A percentile compares a stretch with the other conserved stretches of the same genome.
Conservation (phyloP, 345 rosid species). For the Bruguiera gymnorhiza region DNA sequence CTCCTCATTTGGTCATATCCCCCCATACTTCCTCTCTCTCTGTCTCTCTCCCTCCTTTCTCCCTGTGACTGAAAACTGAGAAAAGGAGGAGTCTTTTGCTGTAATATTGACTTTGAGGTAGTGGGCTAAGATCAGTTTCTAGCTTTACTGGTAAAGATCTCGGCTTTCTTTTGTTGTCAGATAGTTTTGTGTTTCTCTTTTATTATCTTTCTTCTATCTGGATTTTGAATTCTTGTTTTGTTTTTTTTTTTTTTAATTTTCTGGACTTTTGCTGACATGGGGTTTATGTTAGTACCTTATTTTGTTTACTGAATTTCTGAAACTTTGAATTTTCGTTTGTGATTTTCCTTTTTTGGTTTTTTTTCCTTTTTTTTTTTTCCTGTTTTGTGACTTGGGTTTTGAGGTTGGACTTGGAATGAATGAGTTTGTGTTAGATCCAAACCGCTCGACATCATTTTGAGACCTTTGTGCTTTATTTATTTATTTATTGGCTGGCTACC, state of each 20-base stretch:
- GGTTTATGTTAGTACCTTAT: not conserved
- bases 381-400: slow-evolving; percentile 12
- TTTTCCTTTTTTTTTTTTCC: not conserved
- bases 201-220: not conserved
- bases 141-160: slow-evolving; percentile 10
- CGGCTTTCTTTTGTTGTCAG: not conserved
- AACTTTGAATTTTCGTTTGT: not conserved
- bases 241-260: not conserved
- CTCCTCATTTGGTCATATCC: not conserved
- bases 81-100: not conserved
- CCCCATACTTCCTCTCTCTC: not conserved
- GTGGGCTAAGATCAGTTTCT: not conserved
- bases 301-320: slow-evolving; percentile 4
- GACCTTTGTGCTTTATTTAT: not conserved
- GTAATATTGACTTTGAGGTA: slow-evolving; percentile 8
- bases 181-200: not conserved
- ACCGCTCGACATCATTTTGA: not conserved
- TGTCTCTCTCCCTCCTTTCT: too few relatives aligned
- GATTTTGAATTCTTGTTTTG: too few relatives aligned
- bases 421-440: slow-evolving; percentile 20
- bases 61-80: too few relatives aligned
- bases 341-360: not conserved
- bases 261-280: not conserved
- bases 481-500: too few relatives aligned
- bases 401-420: not conserved